These are phyloP conservation scores for Entomortierella beljakovae DNA, from an alignment of 192 early-diverging fungal genomes.

Conservation along the genomic window DNA sequence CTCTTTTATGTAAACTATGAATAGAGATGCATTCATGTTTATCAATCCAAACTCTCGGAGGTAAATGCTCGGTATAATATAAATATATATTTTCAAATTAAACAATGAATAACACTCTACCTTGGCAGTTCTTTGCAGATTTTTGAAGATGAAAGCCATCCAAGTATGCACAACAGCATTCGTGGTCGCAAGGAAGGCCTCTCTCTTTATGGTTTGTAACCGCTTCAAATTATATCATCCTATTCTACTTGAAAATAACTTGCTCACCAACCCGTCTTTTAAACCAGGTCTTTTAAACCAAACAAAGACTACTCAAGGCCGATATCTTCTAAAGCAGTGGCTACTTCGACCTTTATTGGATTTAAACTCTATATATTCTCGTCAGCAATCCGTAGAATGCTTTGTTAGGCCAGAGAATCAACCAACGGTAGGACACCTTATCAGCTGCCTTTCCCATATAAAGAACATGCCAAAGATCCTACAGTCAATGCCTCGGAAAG, in stretches of 20 bases:
- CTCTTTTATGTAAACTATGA: neutral
- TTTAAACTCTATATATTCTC: slow-evolving; percentile 52
- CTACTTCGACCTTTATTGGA: slow-evolving; percentile 71
- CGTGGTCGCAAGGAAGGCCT: slow-evolving; percentile 71
- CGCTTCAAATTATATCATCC: too few species aligned
- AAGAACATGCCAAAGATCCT: slow-evolving; percentile 63
- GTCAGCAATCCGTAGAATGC: slow-evolving; percentile 69
- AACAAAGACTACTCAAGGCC: slow-evolving; percentile 70
- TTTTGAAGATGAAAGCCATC: slow-evolving; percentile 81
- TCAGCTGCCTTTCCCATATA: slow-evolving; percentile 55
- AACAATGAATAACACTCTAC: too few species aligned
- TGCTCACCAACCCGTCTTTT: neutral
- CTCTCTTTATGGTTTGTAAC: slow-evolving; percentile 76
- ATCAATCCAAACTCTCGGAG: slow-evolving; percentile 68
- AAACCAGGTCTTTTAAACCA: slow-evolving; percentile 69
- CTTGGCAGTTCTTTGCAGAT: slow-evolving; percentile 79
- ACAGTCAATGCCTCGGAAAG: slow-evolving; percentile 57
- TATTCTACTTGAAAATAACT: too few species aligned
- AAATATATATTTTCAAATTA: too few species aligned
- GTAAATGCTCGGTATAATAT: too few species aligned
- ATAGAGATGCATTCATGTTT: slow-evolving; percentile 64
- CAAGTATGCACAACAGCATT: slow-evolving; percentile 79
- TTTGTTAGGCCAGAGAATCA: slow-evolving; percentile 61
- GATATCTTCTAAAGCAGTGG: slow-evolving; percentile 72
- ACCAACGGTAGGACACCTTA: slow-evolving; percentile 54